Base-by-base conservation (phyloP, 331 rosid genomes). In the Spiraea crenata region DNA sequence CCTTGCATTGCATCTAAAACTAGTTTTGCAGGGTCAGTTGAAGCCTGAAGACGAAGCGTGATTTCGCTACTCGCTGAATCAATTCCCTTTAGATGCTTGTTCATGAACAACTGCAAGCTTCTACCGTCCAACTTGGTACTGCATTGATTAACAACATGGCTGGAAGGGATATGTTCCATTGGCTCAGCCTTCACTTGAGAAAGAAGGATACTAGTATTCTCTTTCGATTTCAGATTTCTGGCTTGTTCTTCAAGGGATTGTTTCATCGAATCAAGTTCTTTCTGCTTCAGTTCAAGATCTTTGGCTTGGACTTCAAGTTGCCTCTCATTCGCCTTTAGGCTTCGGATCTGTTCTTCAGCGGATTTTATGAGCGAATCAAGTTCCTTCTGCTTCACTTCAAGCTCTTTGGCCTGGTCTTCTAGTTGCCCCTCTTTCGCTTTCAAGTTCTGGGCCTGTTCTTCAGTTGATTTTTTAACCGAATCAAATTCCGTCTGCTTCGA, bases 11-110 rank as follows among this genome's bases (percentile, higher is more conserved):
- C 31, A 25, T 25, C 31, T 39, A 82, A 65, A 41, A 82, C 82
- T 76, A 82, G 64, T 63, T 69, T 79, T 9, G 77, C 61, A 51
- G 84, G 77, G 65, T 82, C 69, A 0, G 17, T 11, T 3, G 77
- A 79, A 6, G 49, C 65, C 58, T 13, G 67, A 55, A 82, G 79
- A 72, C 67, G 41, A 35, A 17, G 5, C 20, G 47, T 63, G 17
- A 79, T 70, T 51, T 68, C 69, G 42, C 5, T 40, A 59, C 63
- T 31, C 20, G 65, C 59, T 16, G 31, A 57, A 10, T 82, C 81
- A 7, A 71, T 73, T 37, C 48, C 50, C 41, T 72, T 67, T 38
- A 79, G 45, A 41, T 63, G 70, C 67, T 45, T 34, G 44, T 56
- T 68, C 49, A 82, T 63, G 39, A 79, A 51, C 10, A 31, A 25